Evolutionary conservation across 768 basidiomycete species (phyloP).

Genomic region (Sarcomyxa edulis): DNA sequence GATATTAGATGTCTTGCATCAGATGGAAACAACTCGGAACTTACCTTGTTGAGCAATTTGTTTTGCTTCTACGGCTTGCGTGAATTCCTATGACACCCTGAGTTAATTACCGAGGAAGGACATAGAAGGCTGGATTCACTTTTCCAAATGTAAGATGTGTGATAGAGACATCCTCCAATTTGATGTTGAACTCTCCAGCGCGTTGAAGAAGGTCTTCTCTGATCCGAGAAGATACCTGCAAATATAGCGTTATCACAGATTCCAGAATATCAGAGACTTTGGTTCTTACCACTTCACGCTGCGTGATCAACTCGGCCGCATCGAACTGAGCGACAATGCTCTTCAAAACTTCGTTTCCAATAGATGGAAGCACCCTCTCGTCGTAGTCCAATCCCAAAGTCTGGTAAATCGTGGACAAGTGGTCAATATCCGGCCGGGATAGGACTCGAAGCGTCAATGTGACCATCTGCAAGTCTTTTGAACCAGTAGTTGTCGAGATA

Average conservation of each 20-base stretch:
- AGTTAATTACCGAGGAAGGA: not conserved
- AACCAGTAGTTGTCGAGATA: conserved; percentile 97
- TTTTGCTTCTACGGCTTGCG: conserved; percentile 98
- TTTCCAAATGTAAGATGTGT: conserved; percentile 88
- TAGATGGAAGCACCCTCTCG: conserved; percentile 94
- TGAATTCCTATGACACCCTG: conserved; percentile 70
- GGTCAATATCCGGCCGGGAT: conserved; percentile 84
- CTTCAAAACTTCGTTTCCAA: conserved; percentile 97
- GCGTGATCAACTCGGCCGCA: conserved; percentile 93
- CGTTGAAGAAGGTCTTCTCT: conserved; percentile 88
- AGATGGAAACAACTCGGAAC: too few species aligned
- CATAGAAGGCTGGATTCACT: conserved; percentile 25
- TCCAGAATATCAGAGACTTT: not conserved
- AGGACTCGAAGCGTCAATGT: conserved; percentile 94
- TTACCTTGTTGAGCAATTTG: conserved; percentile 98
- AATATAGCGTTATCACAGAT: conserved; percentile 1
- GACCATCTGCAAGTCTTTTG: conserved; percentile 98
- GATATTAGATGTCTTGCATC: conserved; percentile 2
- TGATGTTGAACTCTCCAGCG: conserved; percentile 94
- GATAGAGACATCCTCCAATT: conserved; percentile 96
- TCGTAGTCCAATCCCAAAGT: conserved; percentile 94
- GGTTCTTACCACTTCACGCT: conserved; percentile 85
- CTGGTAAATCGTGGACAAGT: conserved; percentile 93
- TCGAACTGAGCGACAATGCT: conserved; percentile 98
- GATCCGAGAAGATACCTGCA: conserved; percentile 87